Conservation (phyloP, 768 basidiomycete species). For the Mycena crocata region DNA sequence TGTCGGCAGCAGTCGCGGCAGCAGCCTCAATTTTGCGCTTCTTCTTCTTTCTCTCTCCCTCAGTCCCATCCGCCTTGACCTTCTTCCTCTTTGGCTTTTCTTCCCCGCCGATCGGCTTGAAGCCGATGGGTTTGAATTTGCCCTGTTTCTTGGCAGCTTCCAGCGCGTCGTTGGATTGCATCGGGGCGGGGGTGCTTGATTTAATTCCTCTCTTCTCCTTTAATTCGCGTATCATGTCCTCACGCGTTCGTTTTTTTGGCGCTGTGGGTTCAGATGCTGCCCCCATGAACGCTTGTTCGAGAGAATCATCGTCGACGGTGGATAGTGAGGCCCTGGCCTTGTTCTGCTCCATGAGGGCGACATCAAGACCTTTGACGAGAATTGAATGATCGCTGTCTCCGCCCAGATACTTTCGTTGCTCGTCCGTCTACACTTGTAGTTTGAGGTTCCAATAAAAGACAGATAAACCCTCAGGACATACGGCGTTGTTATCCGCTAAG, state of each 20-base stretch:
- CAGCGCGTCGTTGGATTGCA: slow-evolving; percentile 48
- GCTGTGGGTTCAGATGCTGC: slow-evolving; percentile 44
- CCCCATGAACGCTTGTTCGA: slow-evolving; percentile 80
- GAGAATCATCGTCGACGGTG: slow-evolving; percentile 80
- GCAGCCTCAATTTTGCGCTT: slow-evolving; percentile 57
- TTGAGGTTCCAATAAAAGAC: neutral
- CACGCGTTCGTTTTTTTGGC: slow-evolving; percentile 77
- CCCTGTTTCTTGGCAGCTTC: slow-evolving; percentile 62
- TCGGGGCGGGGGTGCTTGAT: slow-evolving; percentile 25
- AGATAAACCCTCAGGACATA: slow-evolving; percentile 44
- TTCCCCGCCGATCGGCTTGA: slow-evolving; percentile 67
- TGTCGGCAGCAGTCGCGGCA: slow-evolving; percentile 35
- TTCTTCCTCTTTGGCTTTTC: slow-evolving; percentile 67
- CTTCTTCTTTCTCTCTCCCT: slow-evolving; percentile 70
- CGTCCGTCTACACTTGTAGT: slow-evolving; percentile 67
- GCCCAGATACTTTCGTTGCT: slow-evolving; percentile 81
- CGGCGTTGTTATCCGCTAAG: slow-evolving; percentile 68
- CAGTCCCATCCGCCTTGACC: slow-evolving; percentile 49
- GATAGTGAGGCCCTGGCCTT: slow-evolving; percentile 72
- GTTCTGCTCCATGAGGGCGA: slow-evolving; percentile 86
- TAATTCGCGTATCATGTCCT: slow-evolving; percentile 78
- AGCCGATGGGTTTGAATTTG: slow-evolving; percentile 72
- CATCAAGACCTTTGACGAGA: slow-evolving; percentile 91
- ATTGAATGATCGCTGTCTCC: slow-evolving; percentile 89
- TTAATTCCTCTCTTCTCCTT: slow-evolving; percentile 68